Base-by-base conservation (phyloP, 805 yeast species). In the Candida coquimbonensis region DNA sequence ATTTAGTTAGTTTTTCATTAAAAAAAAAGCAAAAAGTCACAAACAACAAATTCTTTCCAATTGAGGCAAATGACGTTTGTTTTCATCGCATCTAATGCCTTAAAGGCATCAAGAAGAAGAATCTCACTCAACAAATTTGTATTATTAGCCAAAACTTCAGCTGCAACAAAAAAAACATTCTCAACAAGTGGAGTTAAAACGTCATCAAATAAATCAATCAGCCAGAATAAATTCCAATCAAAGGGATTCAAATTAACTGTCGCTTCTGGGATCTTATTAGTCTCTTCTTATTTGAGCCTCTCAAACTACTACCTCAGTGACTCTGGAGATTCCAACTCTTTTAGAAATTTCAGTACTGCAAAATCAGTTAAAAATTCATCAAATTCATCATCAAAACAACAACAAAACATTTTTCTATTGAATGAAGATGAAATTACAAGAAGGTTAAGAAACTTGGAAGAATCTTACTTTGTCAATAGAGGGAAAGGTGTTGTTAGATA, bases 401-500 rank as follows among this genome's bases (percentile, higher is more conserved):
- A 80, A 49, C 76, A 77, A 51, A 81, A 78, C 4, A 69, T 83
- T 2, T 73, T 72, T 44, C 60, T 83, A 19, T 66, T 84, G 42
- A 72, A 73, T 21, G 89, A 83, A 25, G 83, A 77, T 29, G 90
- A 87, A 56, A 89, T 89, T 9, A 75, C 88, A 40, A 66, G 72
- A 29, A 74, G 77, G 49, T 70, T 90, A 51, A 76, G 90, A 48
- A 80, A 80, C 53, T 70, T 72, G 53, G 96, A 91, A 60, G 93
- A 90, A 63, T 80, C 91, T 50, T 87, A 82, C 57, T 62, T 68
- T 32, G 91, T 91, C 19, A 82, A 85, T 53, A 74, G 96, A 48
- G 90, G 91, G 12, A 82, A 84, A 49, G 98, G 98, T 19, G 91
- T 93, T 17, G 63, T 80, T 11, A 73, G 99, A 47, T 91, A 89